These are phyloP conservation scores for Globisporangium nunn DNA, from an alignment of 352 stramenopile species.

Conservation along the genomic window DNA sequence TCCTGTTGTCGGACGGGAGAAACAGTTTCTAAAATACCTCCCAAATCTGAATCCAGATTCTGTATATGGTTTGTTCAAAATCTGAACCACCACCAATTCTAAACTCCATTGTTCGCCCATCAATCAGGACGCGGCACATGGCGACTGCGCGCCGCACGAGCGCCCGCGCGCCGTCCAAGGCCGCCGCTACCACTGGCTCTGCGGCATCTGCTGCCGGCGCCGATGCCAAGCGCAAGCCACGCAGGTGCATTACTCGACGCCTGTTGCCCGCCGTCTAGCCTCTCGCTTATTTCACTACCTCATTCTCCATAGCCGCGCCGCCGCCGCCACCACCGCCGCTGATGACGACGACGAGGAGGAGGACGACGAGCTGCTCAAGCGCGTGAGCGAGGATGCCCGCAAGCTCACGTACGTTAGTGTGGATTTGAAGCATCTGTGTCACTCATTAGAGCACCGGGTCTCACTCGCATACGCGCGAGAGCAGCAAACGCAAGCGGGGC, in stretches of 20 bases:
- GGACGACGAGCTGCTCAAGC: slow-evolving; percentile 31
- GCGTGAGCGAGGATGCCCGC: slow-evolving; percentile 36
- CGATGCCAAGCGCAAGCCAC: slow-evolving; percentile 3
- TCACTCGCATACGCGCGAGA: no score
- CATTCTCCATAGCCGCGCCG: neutral
- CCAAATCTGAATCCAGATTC: no score
- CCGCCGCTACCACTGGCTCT: neutral
- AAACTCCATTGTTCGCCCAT: no score
- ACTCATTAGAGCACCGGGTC: no score
- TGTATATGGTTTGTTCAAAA: no score
- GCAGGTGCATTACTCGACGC: neutral
- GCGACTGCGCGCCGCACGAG: slow-evolving; percentile 7
- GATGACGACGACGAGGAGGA: slow-evolving; percentile 19
- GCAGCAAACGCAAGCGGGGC: slow-evolving; percentile 23
- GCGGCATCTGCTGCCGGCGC: neutral
- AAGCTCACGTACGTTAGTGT: slow-evolving; percentile 12
- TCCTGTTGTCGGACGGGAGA: no score
- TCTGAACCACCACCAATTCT: no score
- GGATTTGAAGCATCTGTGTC: neutral
- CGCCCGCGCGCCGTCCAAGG: neutral
- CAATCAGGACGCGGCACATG: neutral
- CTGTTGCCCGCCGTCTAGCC: no score
- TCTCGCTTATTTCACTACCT: neutral
- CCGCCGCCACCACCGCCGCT: neutral
- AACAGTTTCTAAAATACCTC: no score